Base-by-base conservation (phyloP, 306 rosid genomes). In the Pterocarpus macrocarpus region DNA sequence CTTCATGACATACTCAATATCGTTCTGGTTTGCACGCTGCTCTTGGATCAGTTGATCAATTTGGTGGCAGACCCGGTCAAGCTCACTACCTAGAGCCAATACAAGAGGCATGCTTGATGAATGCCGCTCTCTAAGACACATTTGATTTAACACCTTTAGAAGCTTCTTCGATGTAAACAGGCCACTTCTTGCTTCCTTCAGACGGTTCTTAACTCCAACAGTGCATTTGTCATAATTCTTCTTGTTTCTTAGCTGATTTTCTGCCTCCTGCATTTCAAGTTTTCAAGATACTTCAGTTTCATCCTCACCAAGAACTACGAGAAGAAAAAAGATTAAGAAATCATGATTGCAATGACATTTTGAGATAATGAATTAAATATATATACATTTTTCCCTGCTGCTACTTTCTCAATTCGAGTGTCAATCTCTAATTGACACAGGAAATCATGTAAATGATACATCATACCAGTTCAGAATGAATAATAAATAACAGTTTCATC, bases 101-200 rank as follows among this genome's bases (percentile, higher is more conserved):
- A 90, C 64, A 32, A 95, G 67, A n/a, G 97, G 84, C 33, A 72
- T 80, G 74, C 86, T 77, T 36, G 92, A 76, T 8, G 99, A 79
- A 11, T 78, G 86, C 75, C 84, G 80, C 61, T 87, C 92, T 84
- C 91, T 75, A 69, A 81, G 88, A 70, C 86, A 90, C 71, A 91
- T 72, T 69, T 92, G 94, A 70, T 83, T 87, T 39, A 95, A 65
- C 58, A 93, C 92, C 79, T 92, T 91, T 12, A 95, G 73, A 69
- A 95, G 91, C 88, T 95, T 94, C 84, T 89, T 95, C 0, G 97
- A 89, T 63, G 97, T 91, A 13, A 91, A 80, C 36, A 93, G 73
- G 38, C 94, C 90, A 75, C 83, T 86, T 61, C 92, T 85, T 36
- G 94, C 97, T 81, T 91, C 97, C 87, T 93, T 95, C 78, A 93